A percentile compares a stretch with the other conserved stretches of the same genome.
phyloP scores from a whole-genome alignment of 176 grass and related monocot species.

The Elymus sibiricus region DNA sequence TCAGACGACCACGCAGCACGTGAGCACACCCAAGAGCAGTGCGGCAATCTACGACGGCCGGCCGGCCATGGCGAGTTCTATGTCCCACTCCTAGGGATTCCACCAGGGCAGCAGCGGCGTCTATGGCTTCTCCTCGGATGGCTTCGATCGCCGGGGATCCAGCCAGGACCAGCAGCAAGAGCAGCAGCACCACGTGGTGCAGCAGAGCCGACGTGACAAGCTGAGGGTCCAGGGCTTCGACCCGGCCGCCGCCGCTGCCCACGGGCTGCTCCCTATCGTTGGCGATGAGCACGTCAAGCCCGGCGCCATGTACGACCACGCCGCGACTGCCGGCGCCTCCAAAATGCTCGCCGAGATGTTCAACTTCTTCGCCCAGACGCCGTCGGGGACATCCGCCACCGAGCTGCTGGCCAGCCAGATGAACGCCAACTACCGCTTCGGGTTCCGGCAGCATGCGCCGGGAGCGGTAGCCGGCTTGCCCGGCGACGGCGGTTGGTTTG shows the following conservation, averaged over 20 bases:
- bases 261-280: conserved; percentile 49
- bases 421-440: conserved; percentile 54
- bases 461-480: conserved; percentile 24
- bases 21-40: conserved; percentile 27
- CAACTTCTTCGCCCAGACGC: conserved; percentile 60
- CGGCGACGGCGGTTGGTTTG: conserved; percentile 56
- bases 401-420: conserved; percentile 86
- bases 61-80: conserved; percentile 49
- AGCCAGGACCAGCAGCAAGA: conserved; percentile 33
- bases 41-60: conserved; percentile 21
- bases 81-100: conserved; percentile 98
- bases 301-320: conserved; percentile 60
- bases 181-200: conserved; percentile 76
- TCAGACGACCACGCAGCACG: conserved; percentile 36
- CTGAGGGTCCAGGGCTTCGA: conserved; percentile 84
- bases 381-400: conserved; percentile 52
- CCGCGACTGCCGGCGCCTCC: conserved; percentile 46
- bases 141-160: conserved; percentile 48
- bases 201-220: conserved; percentile 93
- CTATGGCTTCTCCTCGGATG: conserved; percentile 68
- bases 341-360: conserved; percentile 99
- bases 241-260: conserved; percentile 31
- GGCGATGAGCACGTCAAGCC: conserved; percentile 41
- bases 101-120: conserved; percentile 68
- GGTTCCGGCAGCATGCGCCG: conserved; percentile 24